Evolutionary conservation across 83 land plant species (phyloP).

Genomic region (Thuja plicata): DNA sequence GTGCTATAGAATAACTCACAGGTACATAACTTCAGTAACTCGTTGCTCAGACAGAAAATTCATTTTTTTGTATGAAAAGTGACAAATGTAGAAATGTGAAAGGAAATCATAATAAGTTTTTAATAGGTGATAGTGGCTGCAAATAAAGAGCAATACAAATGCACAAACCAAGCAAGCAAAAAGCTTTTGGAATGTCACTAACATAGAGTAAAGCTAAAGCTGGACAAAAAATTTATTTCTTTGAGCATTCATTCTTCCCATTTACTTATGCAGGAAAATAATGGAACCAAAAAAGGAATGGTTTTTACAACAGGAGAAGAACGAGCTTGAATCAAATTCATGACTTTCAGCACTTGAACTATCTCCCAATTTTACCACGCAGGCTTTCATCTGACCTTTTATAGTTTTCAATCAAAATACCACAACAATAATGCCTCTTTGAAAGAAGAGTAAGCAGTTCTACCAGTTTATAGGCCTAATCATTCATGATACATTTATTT

Average conservation of each 20-base stretch:
- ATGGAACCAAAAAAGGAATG: not conserved
- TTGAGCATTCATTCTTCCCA: no score
- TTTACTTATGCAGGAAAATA: no score
- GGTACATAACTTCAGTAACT: not conserved
- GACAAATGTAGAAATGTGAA: not conserved
- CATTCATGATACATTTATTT: not conserved
- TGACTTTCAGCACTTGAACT: not conserved
- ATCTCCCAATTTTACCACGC: not conserved
- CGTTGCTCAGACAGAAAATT: not conserved
- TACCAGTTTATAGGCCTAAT: not conserved
- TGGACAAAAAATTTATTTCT: not conserved
- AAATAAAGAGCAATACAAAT: not conserved
- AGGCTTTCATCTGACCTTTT: not conserved
- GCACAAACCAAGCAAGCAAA: not conserved
- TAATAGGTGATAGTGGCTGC: not conserved
- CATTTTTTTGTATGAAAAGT: not conserved
- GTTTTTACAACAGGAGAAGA: not conserved
- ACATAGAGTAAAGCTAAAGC: not conserved
- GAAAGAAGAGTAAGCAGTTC: not conserved
- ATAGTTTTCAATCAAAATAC: not conserved
- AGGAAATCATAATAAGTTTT: not conserved
- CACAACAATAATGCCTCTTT: not conserved
- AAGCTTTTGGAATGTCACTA: not conserved
- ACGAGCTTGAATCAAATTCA: not conserved
- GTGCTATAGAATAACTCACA: not conserved